Evolutionary conservation across 805 yeast species (phyloP).

Genomic region (Brettanomyces sp.): DNA sequence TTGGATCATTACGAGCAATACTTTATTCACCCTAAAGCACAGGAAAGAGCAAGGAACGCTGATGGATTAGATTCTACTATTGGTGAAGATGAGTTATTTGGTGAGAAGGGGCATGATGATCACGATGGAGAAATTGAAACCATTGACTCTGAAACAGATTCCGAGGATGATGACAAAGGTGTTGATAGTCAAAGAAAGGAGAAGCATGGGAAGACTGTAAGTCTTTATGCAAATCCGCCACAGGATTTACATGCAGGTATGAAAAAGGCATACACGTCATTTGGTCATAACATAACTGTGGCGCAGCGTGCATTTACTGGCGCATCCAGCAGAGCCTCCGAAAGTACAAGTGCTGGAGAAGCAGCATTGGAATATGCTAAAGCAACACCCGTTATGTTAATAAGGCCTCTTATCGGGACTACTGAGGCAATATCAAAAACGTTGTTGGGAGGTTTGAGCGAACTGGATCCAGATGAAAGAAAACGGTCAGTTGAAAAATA

Average conservation of each 20-base stretch:
- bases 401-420: slow-evolving; percentile 85
- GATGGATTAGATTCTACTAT: slow-evolving; percentile 19
- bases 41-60: slow-evolving; percentile 5
- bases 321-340: slow-evolving; percentile 53
- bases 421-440: slow-evolving; percentile 83
- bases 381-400: slow-evolving; percentile 71
- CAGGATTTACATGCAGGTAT: slow-evolving; percentile 61
- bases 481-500: slow-evolving; percentile 60
- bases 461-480: slow-evolving; percentile 58
- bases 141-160: slow-evolving; percentile 11
- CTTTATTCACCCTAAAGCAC: neutral
- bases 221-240: slow-evolving; percentile 84
- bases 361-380: slow-evolving; percentile 61
- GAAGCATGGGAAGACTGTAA: slow-evolving; percentile 34
- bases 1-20: neutral
- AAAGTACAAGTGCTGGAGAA: slow-evolving; percentile 55
- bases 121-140: slow-evolving; percentile 13
- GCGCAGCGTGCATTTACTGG: slow-evolving; percentile 56
- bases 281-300: slow-evolving; percentile 56
- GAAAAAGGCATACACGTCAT: slow-evolving; percentile 59
- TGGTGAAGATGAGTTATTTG: slow-evolving; percentile 13
- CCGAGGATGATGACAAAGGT: slow-evolving; percentile 11
- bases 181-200: slow-evolving; percentile 6
- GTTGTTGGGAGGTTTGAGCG: slow-evolving; percentile 74
- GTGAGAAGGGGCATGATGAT: slow-evolving; percentile 19